Evolutionary conservation across 371 early-diverging fungal species (phyloP), one percentile per base, ranked within the genome.

Genomic region (Mortierella sp.): DNA sequence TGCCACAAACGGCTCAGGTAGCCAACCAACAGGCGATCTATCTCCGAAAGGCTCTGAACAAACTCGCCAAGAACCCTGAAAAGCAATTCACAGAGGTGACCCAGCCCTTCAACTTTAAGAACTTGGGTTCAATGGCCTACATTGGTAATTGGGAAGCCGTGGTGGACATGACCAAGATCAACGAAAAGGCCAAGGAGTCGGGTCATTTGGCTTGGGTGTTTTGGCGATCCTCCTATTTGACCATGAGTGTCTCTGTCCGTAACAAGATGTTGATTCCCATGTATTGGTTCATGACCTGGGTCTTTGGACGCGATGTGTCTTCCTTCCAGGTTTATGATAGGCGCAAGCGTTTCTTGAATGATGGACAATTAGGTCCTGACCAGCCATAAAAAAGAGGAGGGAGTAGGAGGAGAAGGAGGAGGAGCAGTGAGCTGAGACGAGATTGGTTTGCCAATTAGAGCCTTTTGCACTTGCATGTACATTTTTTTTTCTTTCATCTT

Each of bases 1-100:
- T 93, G 52, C 93, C 94, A 0, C 89, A 90, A 18, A 93, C 94
- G 30, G 95, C 95, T 15, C 95, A 95, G 79, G 94, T 93, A 0
- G 95, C 95, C 16, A 90, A 87, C 67, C 95, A 95, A 76, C 89
- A 95, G 68, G 95, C 90, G 4, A 75, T 82, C 7, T 94, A 89
- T 72, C 64, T 95, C 50, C 80, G 86, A 58, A 87, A 84, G 67
- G 79, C 72, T 9, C 61, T 82, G 18, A 83, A 84, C 62, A 68
- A 70, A 26, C 66, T 82, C 23, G 81, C 86, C 4, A 72, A 74
- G 4, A 52, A 80, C 0, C 68, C 70, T 37, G 84, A 71, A n/a
- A 79, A 73, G 45, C 57, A 66, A 1, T 30, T 72, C 5, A 53
- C 62, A 1, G 81, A 76, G 0, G 57, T 73, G 5, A 53, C 66